Evolutionary conservation across 176 grass and related monocot species (phyloP).

Genomic region (Triticum monococcum): DNA sequence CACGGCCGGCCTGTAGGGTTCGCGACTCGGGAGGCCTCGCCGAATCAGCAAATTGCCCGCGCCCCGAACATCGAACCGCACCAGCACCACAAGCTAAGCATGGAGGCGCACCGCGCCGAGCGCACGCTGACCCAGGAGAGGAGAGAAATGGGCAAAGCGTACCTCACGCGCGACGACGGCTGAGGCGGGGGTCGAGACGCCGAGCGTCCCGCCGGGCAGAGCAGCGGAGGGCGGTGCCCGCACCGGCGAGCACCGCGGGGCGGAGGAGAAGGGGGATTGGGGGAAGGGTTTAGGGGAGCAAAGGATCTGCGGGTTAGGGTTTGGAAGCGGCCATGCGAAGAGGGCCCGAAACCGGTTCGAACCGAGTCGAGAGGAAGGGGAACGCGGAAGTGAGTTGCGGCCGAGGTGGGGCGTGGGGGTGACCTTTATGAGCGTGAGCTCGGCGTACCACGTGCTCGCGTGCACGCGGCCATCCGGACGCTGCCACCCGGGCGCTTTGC

Average conservation of each 20-base stretch:
- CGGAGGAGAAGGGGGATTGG: background rate
- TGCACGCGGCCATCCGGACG: background rate
- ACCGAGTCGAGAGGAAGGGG: background rate
- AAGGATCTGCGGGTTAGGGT: conserved; percentile 49
- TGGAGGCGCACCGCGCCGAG: background rate
- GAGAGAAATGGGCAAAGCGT: background rate
- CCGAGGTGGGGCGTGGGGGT: background rate
- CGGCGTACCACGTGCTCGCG: conserved; percentile 16
- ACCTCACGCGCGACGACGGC: conserved; percentile 28
- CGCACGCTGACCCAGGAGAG: background rate
- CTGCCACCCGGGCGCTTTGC: background rate
- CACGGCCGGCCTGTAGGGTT: background rate
- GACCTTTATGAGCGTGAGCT: background rate
- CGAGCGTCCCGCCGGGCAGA: background rate
- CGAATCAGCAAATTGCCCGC: background rate
- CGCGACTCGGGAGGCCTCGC: background rate
- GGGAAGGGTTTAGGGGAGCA: background rate
- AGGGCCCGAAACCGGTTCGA: conserved; percentile 12
- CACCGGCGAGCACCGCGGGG: background rate
- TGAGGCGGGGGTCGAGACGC: background rate
- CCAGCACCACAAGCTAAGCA: background rate
- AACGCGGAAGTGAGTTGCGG: background rate
- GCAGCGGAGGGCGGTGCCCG: background rate
- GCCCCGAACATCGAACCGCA: background rate
- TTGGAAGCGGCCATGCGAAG: conserved; percentile 37